These are phyloP conservation scores for Kondoa malvinella DNA, from an alignment of 768 basidiomycete species.

Conservation along the genomic window DNA sequence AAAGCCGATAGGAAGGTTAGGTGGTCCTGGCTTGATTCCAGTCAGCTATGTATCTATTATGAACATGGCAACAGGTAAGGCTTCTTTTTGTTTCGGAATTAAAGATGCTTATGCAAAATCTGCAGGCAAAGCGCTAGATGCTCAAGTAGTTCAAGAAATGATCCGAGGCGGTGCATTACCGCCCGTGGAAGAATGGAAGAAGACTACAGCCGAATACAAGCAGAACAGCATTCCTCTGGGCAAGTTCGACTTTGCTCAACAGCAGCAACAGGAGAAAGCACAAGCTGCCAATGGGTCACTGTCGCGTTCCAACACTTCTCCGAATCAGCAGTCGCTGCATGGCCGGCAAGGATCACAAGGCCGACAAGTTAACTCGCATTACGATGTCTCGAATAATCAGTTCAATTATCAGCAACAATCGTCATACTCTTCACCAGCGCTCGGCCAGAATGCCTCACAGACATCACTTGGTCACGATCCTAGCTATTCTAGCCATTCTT, in stretches of 20 bases:
- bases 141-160: constrained; percentile 50
- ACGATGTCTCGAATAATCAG: not conserved
- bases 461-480: not conserved
- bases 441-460: not conserved
- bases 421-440: constrained; percentile 7
- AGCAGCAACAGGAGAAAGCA: not conserved
- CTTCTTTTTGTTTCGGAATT: not conserved
- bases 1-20: constrained; percentile 86
- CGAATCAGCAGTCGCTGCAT: not conserved
- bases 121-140: constrained; percentile 42
- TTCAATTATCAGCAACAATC: not conserved
- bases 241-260: constrained; percentile 48
- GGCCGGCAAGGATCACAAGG: not conserved
- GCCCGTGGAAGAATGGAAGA: constrained; percentile 98
- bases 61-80: constrained; percentile 57
- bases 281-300: not conserved
- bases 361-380: not conserved
- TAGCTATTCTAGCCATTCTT: not conserved
- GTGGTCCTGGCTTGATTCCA: constrained; percentile 90
- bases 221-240: constrained; percentile 89
- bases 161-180: constrained; percentile 80
- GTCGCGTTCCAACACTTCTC: not conserved
- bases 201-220: constrained; percentile 84
- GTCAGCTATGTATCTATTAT: constrained; percentile 93
- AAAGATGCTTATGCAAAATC: constrained; percentile 1